These are phyloP conservation scores for Beverwykella pulmonaria DNA, from an alignment of 495 filamentous ascomycete genomes.

Conservation along the genomic window DNA sequence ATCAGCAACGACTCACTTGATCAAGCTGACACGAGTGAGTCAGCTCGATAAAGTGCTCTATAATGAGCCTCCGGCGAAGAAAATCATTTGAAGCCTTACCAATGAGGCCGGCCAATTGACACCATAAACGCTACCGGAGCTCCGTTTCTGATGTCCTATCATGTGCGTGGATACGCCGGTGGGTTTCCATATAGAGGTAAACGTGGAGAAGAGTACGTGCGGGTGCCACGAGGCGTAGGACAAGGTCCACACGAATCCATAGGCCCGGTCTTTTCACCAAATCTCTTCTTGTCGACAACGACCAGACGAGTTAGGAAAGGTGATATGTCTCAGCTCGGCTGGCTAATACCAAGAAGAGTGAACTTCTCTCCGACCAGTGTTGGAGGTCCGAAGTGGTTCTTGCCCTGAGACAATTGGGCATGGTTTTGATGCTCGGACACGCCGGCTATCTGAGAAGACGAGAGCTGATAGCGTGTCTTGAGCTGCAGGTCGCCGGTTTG, in stretches of 20 bases:
- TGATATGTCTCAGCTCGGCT: conserved; percentile 7
- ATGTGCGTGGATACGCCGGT: neutral
- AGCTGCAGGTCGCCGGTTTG: neutral
- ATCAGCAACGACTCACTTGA: conserved; percentile 23
- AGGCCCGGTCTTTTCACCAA: neutral
- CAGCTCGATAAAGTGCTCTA: conserved; percentile 14
- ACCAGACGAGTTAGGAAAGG: neutral
- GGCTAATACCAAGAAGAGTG: neutral
- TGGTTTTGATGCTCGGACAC: neutral
- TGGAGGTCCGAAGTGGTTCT: neutral
- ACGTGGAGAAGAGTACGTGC: too few relatives aligned
- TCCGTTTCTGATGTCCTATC: neutral
- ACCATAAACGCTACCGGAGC: neutral
- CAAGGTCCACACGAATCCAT: neutral
- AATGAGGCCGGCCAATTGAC: neutral
- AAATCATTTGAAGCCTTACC: neutral
- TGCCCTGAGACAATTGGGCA: neutral
- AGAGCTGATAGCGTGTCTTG: neutral
- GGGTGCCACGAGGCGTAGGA: neutral
- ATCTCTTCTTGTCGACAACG: neutral
- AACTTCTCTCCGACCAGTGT: neutral
- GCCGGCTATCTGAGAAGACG: neutral
- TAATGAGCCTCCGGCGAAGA: neutral
- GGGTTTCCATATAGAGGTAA: neutral
- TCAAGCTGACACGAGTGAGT: conserved; percentile 32